Evolutionary conservation across 2,329 filamentous ascomycete genomes (phyloP).

Genomic region (Alternaria incomplexa): DNA sequence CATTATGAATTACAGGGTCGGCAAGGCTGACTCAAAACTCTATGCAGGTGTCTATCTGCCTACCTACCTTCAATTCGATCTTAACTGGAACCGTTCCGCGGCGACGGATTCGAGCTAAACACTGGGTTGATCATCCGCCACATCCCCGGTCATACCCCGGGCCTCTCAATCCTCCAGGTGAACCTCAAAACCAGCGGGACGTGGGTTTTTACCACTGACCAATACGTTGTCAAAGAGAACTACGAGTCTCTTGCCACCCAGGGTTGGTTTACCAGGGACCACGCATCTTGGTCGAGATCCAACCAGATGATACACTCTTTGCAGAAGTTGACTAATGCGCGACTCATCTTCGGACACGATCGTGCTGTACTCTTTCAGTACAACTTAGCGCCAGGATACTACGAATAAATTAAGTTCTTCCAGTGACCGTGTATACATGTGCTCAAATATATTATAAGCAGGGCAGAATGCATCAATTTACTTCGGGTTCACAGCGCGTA

Average conservation of each 20-base stretch:
- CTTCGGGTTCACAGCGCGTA: not conserved
- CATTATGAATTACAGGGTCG: no score
- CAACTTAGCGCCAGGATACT: not conserved
- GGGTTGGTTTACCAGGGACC: conserved; percentile 47
- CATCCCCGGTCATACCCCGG: conserved; percentile 11
- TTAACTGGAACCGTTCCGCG: no score
- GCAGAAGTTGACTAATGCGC: conserved; percentile 28
- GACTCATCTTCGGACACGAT: conserved; percentile 39
- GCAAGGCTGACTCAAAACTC: no score
- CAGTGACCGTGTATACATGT: not conserved
- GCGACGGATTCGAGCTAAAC: not conserved
- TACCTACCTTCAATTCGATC: no score
- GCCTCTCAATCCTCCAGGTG: conserved; percentile 45
- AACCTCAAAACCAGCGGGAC: conserved; percentile 43
- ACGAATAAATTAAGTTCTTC: not conserved
- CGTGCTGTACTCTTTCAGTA: conserved; percentile 12
- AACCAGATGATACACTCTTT: conserved; percentile 36
- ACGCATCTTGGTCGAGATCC: conserved; percentile 40
- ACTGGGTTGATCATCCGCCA: not conserved
- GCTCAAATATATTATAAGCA: not conserved
- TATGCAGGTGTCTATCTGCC: no score
- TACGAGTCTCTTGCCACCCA: conserved; percentile 40
- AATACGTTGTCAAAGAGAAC: conserved; percentile 48
- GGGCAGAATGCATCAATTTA: not conserved
- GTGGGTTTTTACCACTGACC: conserved; percentile 48